Percentiles rank a stretch among this genome's conserved stretches.
These are phyloP conservation scores for Priceomyces carsonii DNA, from an alignment of 805 yeast genomes.

Conservation along the genomic window DNA sequence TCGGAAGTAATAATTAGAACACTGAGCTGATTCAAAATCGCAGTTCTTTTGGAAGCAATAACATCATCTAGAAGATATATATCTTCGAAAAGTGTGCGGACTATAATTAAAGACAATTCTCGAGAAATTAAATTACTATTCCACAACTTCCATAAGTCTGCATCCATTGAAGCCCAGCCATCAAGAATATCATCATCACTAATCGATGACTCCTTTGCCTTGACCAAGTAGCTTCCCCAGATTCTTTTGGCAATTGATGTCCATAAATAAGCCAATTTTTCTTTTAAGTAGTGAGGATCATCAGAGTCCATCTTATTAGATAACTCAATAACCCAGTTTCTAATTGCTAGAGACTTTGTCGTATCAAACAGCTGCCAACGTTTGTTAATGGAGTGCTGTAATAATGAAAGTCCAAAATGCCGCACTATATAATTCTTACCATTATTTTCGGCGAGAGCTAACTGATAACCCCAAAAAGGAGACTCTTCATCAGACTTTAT, in stretches of 20 bases:
- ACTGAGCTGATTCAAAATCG: slow-evolving; percentile 77
- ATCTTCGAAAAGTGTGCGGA: slow-evolving; percentile 90
- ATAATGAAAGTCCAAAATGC: slow-evolving; percentile 83
- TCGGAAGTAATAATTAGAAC: slow-evolving; percentile 81
- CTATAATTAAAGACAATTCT: slow-evolving; percentile 74
- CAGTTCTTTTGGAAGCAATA: slow-evolving; percentile 75
- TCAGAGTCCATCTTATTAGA: slow-evolving; percentile 54
- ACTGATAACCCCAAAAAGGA: slow-evolving; percentile 89
- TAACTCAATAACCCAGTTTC: slow-evolving; percentile 84
- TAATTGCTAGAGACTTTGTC: slow-evolving; percentile 63
- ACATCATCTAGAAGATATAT: slow-evolving; percentile 90
- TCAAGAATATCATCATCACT: slow-evolving; percentile 52
- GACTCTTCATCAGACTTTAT: slow-evolving; percentile 79
- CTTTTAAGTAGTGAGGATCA: slow-evolving; percentile 90
- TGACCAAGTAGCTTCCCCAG: slow-evolving; percentile 78
- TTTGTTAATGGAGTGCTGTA: slow-evolving; percentile 68
- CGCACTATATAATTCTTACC: slow-evolving; percentile 68
- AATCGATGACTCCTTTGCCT: slow-evolving; percentile 24
- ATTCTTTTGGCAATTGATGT: slow-evolving; percentile 84
- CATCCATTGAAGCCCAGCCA: slow-evolving; percentile 90
- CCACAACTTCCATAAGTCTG: slow-evolving; percentile 76
- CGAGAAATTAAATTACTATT: slow-evolving; percentile 58
- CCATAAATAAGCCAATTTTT: slow-evolving; percentile 89
- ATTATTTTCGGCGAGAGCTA: slow-evolving; percentile 65
- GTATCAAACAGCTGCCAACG: slow-evolving; percentile 56